A percentile compares a stretch with the other conserved stretches of the same genome.
Evolutionary conservation across 176 grass and related monocot species (phyloP).

Genomic region (Rhynchospora tenuis): DNA sequence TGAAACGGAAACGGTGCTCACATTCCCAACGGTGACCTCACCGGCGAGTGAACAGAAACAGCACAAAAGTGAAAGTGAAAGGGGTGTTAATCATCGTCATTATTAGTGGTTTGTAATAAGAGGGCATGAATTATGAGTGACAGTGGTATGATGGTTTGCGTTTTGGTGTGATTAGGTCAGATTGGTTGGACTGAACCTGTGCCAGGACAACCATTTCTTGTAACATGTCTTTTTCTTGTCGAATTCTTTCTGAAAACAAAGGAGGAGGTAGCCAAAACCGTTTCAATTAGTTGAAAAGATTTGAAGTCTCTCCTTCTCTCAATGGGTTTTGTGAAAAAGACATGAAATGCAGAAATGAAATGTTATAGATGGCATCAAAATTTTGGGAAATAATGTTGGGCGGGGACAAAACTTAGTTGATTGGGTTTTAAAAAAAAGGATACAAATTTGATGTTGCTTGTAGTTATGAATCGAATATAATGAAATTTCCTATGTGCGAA

Average conservation of each 20-base stretch:
- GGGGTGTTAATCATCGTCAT: background rate
- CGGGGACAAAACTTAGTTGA: background rate
- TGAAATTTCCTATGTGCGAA: background rate
- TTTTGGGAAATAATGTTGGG: background rate
- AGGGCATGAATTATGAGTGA: background rate
- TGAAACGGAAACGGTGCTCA: conserved; percentile 7
- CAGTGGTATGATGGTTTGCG: background rate
- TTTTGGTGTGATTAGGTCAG: conserved; percentile 29
- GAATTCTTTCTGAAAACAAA: background rate
- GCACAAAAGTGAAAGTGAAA: background rate
- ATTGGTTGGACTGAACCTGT: conserved; percentile 12
- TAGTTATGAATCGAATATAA: background rate
- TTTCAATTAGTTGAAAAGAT: background rate
- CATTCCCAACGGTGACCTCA: conserved; percentile 10
- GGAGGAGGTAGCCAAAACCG: background rate
- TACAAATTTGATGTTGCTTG: background rate
- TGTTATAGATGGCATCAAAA: background rate
- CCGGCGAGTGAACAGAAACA: background rate
- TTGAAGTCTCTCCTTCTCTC: background rate
- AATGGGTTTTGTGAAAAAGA: background rate
- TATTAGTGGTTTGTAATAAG: conserved; percentile 2
- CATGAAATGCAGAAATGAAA: background rate
- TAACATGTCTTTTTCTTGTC: background rate
- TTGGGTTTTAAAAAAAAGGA: background rate
- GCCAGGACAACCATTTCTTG: background rate